Evolutionary conservation across 2,329 filamentous ascomycete species (phyloP).

Genomic region (Rhytidhysteron rufulum): DNA sequence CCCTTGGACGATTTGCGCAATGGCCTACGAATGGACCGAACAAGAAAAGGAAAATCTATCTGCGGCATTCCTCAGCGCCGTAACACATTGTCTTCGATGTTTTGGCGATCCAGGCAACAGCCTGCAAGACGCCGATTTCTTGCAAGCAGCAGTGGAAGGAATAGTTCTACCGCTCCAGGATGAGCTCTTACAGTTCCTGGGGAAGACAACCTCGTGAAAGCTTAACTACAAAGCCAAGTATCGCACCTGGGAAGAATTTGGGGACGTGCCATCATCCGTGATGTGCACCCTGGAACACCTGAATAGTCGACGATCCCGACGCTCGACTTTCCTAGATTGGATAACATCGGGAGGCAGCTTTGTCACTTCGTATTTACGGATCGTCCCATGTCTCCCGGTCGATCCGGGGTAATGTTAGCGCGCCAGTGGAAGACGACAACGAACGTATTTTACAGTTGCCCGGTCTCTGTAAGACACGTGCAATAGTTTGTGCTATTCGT

Average conservation of each 20-base stretch:
- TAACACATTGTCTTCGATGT: slow-evolving; percentile 31
- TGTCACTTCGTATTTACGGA: slow-evolving; percentile 1
- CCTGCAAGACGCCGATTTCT: slow-evolving; percentile 29
- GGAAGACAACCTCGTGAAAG: slow-evolving; percentile 19
- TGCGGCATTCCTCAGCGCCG: slow-evolving; percentile 30
- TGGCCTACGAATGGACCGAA: slow-evolving; percentile 32
- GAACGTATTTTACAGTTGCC: not conserved
- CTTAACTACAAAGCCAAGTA: too few species aligned
- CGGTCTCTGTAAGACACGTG: not conserved
- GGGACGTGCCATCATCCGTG: too few species aligned
- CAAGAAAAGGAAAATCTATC: slow-evolving; percentile 32
- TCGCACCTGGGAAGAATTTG: not conserved
- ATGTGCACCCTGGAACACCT: not conserved
- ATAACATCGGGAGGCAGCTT: not conserved
- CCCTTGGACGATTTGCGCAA: slow-evolving; percentile 25
- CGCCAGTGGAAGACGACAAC: not conserved
- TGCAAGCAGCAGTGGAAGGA: slow-evolving; percentile 33
- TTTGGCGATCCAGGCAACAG: slow-evolving; percentile 31
- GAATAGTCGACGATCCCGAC: not conserved
- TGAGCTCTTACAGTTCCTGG: slow-evolving; percentile 33
- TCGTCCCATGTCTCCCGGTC: slow-evolving; percentile 3
- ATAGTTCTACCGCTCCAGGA: slow-evolving; percentile 36
- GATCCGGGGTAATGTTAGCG: slow-evolving; percentile 4
- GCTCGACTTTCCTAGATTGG: not conserved
- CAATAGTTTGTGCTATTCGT: not conserved